A percentile compares a stretch with the other conserved stretches of the same genome.
Conservation (phyloP, 1,284 basidiomycete species). For the Laetiporus sulphureus region DNA sequence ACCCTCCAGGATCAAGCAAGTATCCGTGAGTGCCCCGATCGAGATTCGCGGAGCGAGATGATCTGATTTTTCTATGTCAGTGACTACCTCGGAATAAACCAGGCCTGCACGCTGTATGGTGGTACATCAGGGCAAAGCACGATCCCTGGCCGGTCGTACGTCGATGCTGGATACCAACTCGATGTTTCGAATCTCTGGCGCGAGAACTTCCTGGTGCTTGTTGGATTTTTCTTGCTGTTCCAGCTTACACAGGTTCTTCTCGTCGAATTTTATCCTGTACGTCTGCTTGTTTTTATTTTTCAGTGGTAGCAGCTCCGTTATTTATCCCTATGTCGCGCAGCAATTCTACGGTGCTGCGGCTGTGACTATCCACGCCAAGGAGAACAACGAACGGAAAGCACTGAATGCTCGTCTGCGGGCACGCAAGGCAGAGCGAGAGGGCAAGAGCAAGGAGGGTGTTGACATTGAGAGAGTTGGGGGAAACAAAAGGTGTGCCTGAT, state of each 20-base stretch:
- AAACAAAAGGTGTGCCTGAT: no score
- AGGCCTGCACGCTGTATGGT: constrained; percentile 64
- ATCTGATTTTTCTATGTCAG: no score
- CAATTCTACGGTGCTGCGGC: constrained; percentile 43
- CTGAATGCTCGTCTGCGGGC: constrained; percentile 57
- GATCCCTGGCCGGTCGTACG: constrained; percentile 51
- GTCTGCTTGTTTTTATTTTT: no score
- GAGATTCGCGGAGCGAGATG: no score
- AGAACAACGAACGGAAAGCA: constrained; percentile 59
- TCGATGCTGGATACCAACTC: constrained; percentile 49
- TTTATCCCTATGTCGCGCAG: constrained; percentile 30
- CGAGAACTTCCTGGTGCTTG: constrained; percentile 47
- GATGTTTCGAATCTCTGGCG: constrained; percentile 51
- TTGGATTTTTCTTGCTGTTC: constrained; percentile 65
- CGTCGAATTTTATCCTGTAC: constrained; percentile 59
- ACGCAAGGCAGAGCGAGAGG: constrained; percentile 34
- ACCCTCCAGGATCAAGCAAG: constrained; percentile 51
- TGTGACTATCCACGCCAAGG: constrained; percentile 65
- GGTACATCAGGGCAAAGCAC: constrained; percentile 39
- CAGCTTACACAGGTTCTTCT: constrained; percentile 53
- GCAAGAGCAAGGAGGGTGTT: constrained; percentile 24
- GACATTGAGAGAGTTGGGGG: constrained; percentile 26
- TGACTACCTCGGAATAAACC: constrained; percentile 50
- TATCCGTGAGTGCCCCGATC: constrained; percentile 60
- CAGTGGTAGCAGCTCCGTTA: no score